Percentiles rank a stretch among this genome's conserved stretches.
These are phyloP conservation scores for Xylariaceae sp. DNA, from an alignment of 2,329 filamentous ascomycete species.

Conservation along the genomic window DNA sequence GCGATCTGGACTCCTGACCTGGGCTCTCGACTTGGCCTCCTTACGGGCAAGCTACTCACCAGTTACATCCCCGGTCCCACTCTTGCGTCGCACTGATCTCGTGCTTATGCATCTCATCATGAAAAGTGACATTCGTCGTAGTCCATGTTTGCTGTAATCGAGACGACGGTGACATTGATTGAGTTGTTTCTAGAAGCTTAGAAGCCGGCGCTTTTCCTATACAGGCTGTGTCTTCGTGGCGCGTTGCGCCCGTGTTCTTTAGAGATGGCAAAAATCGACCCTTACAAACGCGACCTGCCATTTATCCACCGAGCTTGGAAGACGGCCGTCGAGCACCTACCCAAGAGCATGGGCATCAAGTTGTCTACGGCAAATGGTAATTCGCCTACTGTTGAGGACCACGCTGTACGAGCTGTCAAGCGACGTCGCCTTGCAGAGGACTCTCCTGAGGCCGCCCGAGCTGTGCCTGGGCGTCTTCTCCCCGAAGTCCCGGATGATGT, in stretches of 20 bases:
- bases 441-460: constrained; percentile 32
- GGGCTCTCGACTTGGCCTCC: not conserved
- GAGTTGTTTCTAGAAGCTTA: constrained; percentile 1
- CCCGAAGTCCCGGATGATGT: constrained; percentile 26
- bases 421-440: constrained; percentile 45
- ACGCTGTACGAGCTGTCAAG: constrained; percentile 41
- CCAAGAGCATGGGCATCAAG: constrained; percentile 43
- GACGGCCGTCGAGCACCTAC: constrained; percentile 40
- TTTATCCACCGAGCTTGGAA: constrained; percentile 53
- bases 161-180: constrained; percentile 16
- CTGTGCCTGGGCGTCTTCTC: constrained; percentile 23
- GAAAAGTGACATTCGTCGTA: constrained; percentile 23
- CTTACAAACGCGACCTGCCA: constrained; percentile 45
- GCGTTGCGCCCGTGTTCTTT: constrained; percentile 34
- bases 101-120: constrained; percentile 17
- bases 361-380: constrained; percentile 37
- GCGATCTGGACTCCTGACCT: too few relatives aligned
- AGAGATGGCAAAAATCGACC: constrained; percentile 45
- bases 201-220: constrained; percentile 14
- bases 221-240: constrained; percentile 28
- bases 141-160: constrained; percentile 23
- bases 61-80: not conserved
- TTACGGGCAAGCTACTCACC: not conserved
- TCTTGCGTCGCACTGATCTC: constrained; percentile 1
- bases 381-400: constrained; percentile 35